Conservation (phyloP, 768 basidiomycete species). For the Lactarius pseudohatsudake region DNA sequence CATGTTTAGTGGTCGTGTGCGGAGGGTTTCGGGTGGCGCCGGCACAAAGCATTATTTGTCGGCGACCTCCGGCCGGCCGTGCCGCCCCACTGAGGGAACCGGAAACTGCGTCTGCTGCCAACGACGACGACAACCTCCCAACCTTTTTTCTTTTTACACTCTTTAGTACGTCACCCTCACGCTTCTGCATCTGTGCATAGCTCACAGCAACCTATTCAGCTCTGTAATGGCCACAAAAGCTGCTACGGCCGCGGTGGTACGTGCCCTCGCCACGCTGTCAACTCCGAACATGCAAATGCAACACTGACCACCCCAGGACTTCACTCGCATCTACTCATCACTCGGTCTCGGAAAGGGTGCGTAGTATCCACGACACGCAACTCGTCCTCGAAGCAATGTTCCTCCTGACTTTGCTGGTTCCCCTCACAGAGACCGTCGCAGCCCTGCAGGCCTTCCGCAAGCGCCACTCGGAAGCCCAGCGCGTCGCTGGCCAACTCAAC, state of each 20-base stretch:
- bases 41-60: background rate
- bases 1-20: background rate
- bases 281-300: slow-evolving; percentile 19
- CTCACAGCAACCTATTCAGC: background rate
- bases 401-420: background rate
- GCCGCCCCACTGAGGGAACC: background rate
- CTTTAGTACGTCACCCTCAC: background rate
- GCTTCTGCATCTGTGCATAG: background rate
- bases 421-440: slow-evolving; percentile 74
- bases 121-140: background rate
- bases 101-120: no score
- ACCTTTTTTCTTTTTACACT: background rate
- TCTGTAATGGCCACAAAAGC: slow-evolving; percentile 65
- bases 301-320: slow-evolving; percentile 53
- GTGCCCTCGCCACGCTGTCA: slow-evolving; percentile 23
- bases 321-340: slow-evolving; percentile 77
- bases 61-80: slow-evolving; percentile 11
- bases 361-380: slow-evolving; percentile 29
- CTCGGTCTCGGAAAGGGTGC: slow-evolving; percentile 86
- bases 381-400: background rate
- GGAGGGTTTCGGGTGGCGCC: background rate
- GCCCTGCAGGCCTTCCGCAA: slow-evolving; percentile 95
- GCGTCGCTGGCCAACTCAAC: slow-evolving; percentile 59
- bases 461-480: slow-evolving; percentile 87
- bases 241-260: slow-evolving; percentile 60